A percentile compares a stretch with the other conserved stretches of the same genome.
Conservation (phyloP, 2,329 filamentous ascomycete species). For the Monilinia polystroma region DNA sequence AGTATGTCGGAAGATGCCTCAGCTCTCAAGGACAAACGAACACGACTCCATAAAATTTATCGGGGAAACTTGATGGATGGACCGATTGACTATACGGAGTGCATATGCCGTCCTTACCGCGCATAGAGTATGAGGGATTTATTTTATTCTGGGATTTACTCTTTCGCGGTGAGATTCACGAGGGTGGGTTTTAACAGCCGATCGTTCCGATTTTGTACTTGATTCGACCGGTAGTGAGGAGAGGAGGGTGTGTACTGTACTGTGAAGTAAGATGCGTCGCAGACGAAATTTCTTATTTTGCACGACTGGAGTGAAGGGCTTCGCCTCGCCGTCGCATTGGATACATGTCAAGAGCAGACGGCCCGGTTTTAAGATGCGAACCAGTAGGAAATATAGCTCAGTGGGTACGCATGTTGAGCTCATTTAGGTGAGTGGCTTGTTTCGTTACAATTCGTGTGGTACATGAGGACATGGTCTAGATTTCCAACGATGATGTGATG, state of each 20-base stretch:
- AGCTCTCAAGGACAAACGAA: neutral
- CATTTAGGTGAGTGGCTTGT: neutral
- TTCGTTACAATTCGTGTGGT: neutral
- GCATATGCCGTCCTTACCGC: slow-evolving; percentile 12
- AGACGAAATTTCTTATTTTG: neutral
- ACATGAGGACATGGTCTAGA: neutral
- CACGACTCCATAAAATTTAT: slow-evolving; percentile 6
- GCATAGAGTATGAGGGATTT: slow-evolving; percentile 14
- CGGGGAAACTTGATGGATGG: neutral
- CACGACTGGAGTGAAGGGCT: neutral
- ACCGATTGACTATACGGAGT: neutral
- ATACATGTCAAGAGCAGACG: neutral
- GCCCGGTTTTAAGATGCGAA: neutral
- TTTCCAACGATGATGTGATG: neutral
- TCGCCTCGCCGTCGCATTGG: neutral
- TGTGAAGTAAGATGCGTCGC: too few relatives aligned
- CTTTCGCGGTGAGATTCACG: neutral
- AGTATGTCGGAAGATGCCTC: slow-evolving; percentile 3
- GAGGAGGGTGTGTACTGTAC: neutral
- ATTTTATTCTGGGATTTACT: neutral
- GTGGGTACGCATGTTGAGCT: neutral
- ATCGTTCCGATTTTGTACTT: slow-evolving; percentile 1
- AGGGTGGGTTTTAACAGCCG: slow-evolving; percentile 8
- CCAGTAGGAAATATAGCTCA: slow-evolving; percentile 20
- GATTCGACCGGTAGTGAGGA: neutral